These are phyloP conservation scores for Zasmidium angulare DNA, from an alignment of 2,329 filamentous ascomycete species.

Conservation along the genomic window DNA sequence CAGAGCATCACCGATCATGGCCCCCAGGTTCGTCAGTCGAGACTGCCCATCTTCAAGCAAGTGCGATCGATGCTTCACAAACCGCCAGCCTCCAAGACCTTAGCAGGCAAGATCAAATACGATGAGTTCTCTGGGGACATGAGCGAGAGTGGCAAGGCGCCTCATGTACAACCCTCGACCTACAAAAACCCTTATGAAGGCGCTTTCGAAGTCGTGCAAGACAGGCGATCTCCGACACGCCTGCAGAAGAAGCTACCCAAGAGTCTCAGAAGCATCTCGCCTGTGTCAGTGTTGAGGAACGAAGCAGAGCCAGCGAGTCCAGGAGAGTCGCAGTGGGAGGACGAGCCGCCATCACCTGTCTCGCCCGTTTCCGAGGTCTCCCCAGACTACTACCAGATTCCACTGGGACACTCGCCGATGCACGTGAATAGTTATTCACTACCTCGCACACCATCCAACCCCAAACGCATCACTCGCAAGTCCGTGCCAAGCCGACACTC, in stretches of 20 bases:
- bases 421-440: constrained; percentile 5
- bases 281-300: constrained; percentile 25
- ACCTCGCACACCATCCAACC: constrained; percentile 5
- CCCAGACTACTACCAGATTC: not conserved
- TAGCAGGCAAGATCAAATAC: constrained; percentile 16
- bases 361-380: constrained; percentile 17
- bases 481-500: constrained; percentile 21
- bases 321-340: not conserved
- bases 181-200: not conserved
- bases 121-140: constrained; percentile 22
- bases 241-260: not conserved
- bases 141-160: constrained; percentile 12
- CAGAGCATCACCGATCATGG: constrained; percentile 26
- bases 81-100: constrained; percentile 19
- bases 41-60: constrained; percentile 35
- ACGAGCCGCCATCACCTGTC: constrained; percentile 25
- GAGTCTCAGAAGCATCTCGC: constrained; percentile 14
- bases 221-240: not conserved
- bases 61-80: constrained; percentile 35
- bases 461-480: constrained; percentile 28
- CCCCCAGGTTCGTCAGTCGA: constrained; percentile 25
- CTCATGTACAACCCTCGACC: constrained; percentile 19
- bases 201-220: not conserved
- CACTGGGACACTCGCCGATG: constrained; percentile 10
- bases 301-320: constrained; percentile 18